These are phyloP conservation scores for Camelina laxa DNA, from an alignment of 345 rosid genomes.

Conservation along the genomic window DNA sequence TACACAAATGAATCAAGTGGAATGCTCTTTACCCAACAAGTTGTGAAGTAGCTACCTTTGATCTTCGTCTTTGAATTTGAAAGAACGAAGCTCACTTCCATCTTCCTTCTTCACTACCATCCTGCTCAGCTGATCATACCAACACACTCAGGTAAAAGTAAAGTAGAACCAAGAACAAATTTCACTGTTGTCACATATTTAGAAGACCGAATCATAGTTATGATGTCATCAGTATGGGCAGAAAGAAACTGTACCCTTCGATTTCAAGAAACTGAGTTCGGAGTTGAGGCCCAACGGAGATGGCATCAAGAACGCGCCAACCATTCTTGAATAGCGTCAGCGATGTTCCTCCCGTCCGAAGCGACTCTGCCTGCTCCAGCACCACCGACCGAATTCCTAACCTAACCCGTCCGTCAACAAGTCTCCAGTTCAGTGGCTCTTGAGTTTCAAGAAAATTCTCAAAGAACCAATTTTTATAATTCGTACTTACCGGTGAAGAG, in stretches of 20 bases:
- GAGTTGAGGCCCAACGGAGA: conserved; percentile 78
- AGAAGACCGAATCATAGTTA: neutral
- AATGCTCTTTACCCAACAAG: neutral
- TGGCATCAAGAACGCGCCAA: conserved; percentile 87
- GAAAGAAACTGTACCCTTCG: conserved; percentile 63
- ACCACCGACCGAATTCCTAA: conserved; percentile 77
- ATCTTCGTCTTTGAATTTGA: conserved; percentile 90
- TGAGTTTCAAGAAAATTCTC: neutral
- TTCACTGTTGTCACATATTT: neutral
- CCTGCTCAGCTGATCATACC: conserved; percentile 85
- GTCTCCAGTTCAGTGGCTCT: conserved; percentile 1
- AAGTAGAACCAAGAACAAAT: conserved; percentile 8
- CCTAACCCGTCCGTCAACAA: conserved; percentile 47
- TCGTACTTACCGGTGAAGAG: conserved; percentile 64
- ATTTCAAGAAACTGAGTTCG: conserved; percentile 80
- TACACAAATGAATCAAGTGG: neutral
- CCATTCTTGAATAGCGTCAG: conserved; percentile 95
- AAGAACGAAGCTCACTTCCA: conserved; percentile 86
- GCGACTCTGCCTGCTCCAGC: conserved; percentile 89
- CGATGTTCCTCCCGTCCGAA: conserved; percentile 86
- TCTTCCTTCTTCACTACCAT: conserved; percentile 79
- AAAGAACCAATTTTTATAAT: neutral
- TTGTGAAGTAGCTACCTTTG: conserved; percentile 51
- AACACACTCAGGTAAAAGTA: conserved; percentile 50
- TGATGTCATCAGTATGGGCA: neutral